phyloP scores from a whole-genome alignment of 208 protist genomes.

The Crithidia expoeki region DNA sequence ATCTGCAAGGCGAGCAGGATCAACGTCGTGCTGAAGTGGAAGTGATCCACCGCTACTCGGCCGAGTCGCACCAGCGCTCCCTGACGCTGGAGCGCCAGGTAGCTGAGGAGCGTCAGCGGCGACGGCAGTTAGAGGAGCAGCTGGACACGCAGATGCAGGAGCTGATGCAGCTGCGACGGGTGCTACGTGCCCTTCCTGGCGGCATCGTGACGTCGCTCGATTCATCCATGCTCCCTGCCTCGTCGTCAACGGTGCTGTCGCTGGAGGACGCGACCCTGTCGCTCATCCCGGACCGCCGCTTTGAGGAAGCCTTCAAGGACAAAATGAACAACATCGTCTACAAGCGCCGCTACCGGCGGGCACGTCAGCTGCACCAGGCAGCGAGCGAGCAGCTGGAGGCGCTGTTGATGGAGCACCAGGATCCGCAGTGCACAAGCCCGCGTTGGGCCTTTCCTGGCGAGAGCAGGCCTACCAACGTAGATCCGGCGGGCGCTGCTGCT shows the following conservation, averaged over 20 bases:
- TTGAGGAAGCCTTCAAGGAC: constrained; percentile 76
- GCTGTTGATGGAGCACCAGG: constrained; percentile 51
- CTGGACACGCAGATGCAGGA: constrained; percentile 41
- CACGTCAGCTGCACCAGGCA: constrained; percentile 33
- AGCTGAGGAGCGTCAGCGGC: constrained; percentile 20
- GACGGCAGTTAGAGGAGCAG: constrained; percentile 28
- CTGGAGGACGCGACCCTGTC: constrained; percentile 8
- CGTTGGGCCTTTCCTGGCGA: not conserved
- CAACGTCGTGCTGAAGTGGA: constrained; percentile 19
- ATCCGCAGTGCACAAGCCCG: constrained; percentile 12
- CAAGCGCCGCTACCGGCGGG: constrained; percentile 34
- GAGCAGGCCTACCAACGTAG: not conserved
- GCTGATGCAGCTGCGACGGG: constrained; percentile 53
- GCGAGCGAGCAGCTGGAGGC: constrained; percentile 42
- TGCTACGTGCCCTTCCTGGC: constrained; percentile 46
- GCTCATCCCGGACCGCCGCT: constrained; percentile 71
- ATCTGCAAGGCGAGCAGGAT: constrained; percentile 38
- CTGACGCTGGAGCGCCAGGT: constrained; percentile 28
- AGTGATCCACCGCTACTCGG: constrained; percentile 31
- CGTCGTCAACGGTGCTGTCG: not conserved
- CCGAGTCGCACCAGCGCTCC: constrained; percentile 35
- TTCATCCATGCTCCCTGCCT: not conserved
- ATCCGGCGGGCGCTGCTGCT: not conserved
- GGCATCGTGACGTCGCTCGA: constrained; percentile 23
- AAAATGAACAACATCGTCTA: constrained; percentile 71